These are phyloP conservation scores for Aureobasidium sp. DNA, from an alignment of 2,329 filamentous ascomycete genomes.

Conservation along the genomic window DNA sequence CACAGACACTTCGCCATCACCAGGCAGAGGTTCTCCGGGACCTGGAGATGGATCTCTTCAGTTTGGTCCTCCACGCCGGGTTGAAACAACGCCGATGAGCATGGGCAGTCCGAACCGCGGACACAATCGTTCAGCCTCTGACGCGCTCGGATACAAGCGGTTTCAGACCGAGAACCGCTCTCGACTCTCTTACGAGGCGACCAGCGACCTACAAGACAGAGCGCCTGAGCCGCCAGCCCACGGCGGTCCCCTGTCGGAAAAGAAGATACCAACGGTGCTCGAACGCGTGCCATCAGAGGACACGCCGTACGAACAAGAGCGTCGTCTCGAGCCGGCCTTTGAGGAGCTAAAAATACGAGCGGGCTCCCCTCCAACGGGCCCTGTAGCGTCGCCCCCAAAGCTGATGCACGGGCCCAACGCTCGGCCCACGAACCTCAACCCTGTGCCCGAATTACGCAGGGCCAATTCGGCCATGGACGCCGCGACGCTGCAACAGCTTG, in stretches of 20 bases:
- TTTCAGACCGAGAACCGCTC: constrained; percentile 34
- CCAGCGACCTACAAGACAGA: constrained; percentile 20
- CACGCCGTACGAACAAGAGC: constrained; percentile 42
- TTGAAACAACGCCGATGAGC: constrained; percentile 36
- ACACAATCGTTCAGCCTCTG: constrained; percentile 44
- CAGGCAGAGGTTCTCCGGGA: constrained; percentile 36
- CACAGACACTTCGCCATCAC: constrained; percentile 37
- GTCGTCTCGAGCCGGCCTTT: constrained; percentile 33
- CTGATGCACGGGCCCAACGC: constrained; percentile 69
- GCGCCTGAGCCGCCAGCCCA: constrained; percentile 37
- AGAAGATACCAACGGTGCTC: constrained; percentile 32
- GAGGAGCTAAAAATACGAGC: constrained; percentile 40
- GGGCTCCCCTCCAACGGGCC: constrained; percentile 51
- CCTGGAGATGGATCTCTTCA: constrained; percentile 24
- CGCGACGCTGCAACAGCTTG: constrained; percentile 72
- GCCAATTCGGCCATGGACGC: constrained; percentile 78
- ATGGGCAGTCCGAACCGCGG: constrained; percentile 20
- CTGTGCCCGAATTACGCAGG: constrained; percentile 57
- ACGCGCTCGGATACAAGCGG: constrained; percentile 37
- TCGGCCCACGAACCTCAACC: constrained; percentile 58
- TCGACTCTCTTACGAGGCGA: constrained; percentile 31
- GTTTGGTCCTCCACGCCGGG: constrained; percentile 28
- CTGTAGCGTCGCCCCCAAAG: constrained; percentile 68
- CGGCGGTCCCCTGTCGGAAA: constrained; percentile 21
- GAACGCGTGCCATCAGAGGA: constrained; percentile 45